phyloP scores from a whole-genome alignment of 768 basidiomycete species.

The Multifurca ochricompacta region DNA sequence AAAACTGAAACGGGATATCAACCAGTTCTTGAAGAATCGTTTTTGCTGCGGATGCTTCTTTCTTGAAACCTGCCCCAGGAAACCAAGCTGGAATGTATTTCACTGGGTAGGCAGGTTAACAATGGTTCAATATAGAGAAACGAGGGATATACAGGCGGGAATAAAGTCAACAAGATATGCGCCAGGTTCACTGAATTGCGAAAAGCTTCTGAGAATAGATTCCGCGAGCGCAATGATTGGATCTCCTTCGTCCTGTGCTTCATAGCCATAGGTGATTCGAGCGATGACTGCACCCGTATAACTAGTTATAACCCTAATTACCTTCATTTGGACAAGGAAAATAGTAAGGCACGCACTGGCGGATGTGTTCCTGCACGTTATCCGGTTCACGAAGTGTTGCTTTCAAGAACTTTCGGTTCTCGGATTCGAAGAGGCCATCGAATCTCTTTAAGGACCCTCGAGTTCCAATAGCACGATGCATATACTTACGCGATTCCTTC shows the following conservation, averaged over 20 bases:
- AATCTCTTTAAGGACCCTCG: neutral
- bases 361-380: neutral
- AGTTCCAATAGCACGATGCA: neutral
- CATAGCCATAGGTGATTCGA: constrained; percentile 23
- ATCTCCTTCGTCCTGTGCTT: neutral
- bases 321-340: neutral
- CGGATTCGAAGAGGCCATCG: neutral
- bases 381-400: neutral
- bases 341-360: neutral
- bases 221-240: neutral
- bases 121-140: neutral
- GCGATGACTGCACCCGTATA: constrained; percentile 19
- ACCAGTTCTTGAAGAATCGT: neutral
- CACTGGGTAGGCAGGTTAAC: neutral
- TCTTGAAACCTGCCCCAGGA: constrained; percentile 1
- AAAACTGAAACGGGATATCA: constrained; percentile 6
- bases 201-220: neutral
- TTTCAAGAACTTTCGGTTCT: neutral
- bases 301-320: neutral
- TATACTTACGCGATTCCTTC: constrained; percentile 1
- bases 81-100: constrained; percentile 2
- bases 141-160: neutral
- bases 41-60: neutral
- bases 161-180: neutral
- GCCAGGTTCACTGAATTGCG: neutral